phyloP scores from a whole-genome alignment of 257 asterid species.

The Thymus quinquecostatus region DNA sequence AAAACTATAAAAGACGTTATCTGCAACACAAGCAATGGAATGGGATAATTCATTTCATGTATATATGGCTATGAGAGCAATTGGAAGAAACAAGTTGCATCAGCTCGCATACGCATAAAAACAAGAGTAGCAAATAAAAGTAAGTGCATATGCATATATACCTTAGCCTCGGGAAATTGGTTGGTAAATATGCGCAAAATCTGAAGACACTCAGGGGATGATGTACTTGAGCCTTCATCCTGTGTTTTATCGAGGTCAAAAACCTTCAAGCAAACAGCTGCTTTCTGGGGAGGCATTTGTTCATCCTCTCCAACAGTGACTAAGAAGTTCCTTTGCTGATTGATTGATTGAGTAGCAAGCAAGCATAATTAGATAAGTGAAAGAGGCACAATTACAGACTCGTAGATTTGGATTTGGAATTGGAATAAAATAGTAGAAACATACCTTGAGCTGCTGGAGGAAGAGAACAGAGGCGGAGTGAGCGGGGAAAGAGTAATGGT shows the following conservation, averaged over 20 bases:
- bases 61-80: conserved; percentile 8
- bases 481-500: conserved; percentile 74
- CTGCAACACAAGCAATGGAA: conserved; percentile 45
- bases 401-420: too few relatives aligned
- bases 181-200: conserved; percentile 79
- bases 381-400: conserved; percentile 18
- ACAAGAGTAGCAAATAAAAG: conserved; percentile 11
- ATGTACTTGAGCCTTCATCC: conserved; percentile 78
- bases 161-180: conserved; percentile 95
- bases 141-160: conserved; percentile 14
- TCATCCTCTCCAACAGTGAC: conserved; percentile 95
- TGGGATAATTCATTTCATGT: conserved; percentile 1
- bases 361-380: conserved; percentile 13
- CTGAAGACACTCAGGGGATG: conserved; percentile 83
- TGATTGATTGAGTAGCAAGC: neutral
- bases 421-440: too few relatives aligned
- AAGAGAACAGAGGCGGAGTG: conserved; percentile 81
- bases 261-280: conserved; percentile 74
- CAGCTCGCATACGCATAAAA: conserved; percentile 19
- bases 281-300: conserved; percentile 68
- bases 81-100: conserved; percentile 11
- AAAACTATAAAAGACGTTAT: conserved; percentile 78
- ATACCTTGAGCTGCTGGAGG: conserved; percentile 95
- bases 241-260: conserved; percentile 87
- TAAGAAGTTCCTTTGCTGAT: conserved; percentile 86